Percentiles rank a stretch among this genome's conserved stretches.
These are phyloP conservation scores for Microdochium paspali DNA, from an alignment of 2,329 filamentous ascomycete species.

Conservation along the genomic window DNA sequence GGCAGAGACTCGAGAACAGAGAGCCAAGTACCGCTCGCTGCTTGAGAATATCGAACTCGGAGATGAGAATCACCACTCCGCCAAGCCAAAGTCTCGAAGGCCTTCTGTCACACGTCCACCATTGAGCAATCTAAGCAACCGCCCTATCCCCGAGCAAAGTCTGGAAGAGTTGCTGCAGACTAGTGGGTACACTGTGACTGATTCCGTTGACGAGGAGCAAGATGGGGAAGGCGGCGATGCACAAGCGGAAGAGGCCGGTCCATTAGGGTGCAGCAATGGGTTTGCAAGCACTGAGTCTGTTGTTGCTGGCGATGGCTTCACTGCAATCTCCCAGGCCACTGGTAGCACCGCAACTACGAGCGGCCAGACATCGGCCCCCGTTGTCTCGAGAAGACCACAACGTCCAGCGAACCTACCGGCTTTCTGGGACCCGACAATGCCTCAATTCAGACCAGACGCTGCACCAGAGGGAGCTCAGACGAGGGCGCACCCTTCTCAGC, in stretches of 20 bases:
- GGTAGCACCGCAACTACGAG: too few species aligned
- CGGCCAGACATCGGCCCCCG: too few species aligned
- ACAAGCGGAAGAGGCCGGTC: conserved; percentile 10
- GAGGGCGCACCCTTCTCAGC: too few species aligned
- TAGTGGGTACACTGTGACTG: conserved; percentile 33
- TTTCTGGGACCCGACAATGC: conserved; percentile 52
- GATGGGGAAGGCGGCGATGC: conserved; percentile 8
- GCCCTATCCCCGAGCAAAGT: conserved; percentile 15
- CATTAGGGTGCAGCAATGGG: too few species aligned
- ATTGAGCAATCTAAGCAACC: neutral
- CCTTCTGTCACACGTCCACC: neutral
- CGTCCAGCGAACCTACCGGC: conserved; percentile 1
- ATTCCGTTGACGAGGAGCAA: conserved; percentile 2
- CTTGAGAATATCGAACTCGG: conserved; percentile 32
- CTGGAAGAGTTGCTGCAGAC: conserved; percentile 30
- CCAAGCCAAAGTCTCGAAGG: neutral
- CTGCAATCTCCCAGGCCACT: too few species aligned
- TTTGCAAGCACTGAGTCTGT: too few species aligned
- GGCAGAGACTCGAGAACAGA: conserved; percentile 49
- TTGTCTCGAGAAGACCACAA: neutral
- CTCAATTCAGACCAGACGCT: conserved; percentile 57
- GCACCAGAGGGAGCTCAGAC: conserved; percentile 7
- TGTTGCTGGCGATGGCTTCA: too few species aligned
- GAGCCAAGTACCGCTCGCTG: conserved; percentile 44
- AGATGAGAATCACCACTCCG: conserved; percentile 15